Percentiles rank a stretch among this genome's conserved stretches.
These are phyloP conservation scores for Quercus mongolica DNA, from an alignment of 306 rosid species.

Conservation along the genomic window DNA sequence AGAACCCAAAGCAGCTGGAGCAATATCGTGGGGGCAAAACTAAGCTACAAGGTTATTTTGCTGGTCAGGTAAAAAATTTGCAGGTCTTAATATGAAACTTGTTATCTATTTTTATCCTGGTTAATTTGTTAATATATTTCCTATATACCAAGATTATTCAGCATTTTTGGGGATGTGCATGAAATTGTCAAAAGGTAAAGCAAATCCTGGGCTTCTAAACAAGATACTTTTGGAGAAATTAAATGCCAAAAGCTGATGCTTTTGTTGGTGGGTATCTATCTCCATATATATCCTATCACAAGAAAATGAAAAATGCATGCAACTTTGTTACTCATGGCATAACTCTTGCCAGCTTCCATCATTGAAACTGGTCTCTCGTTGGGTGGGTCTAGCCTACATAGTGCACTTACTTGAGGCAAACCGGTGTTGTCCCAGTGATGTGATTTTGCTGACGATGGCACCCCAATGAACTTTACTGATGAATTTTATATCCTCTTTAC, in stretches of 20 bases:
- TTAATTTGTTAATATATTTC: neutral
- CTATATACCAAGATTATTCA: neutral
- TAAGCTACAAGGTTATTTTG: slow-evolving; percentile 74
- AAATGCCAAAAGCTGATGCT: slow-evolving; percentile 56
- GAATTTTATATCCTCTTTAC: neutral
- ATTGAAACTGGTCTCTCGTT: too few relatives aligned
- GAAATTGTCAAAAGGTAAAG: slow-evolving; percentile 90
- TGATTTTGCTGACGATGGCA: neutral
- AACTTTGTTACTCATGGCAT: too few relatives aligned
- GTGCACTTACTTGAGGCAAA: neutral
- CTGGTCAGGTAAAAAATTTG: slow-evolving; percentile 63
- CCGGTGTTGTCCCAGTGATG: neutral
- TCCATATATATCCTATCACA: neutral
- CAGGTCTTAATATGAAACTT: neutral
- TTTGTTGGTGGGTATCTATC: neutral
- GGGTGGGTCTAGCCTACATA: too few relatives aligned
- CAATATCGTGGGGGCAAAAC: slow-evolving; percentile 81
- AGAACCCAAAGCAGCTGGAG: slow-evolving; percentile 84
- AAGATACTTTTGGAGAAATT: slow-evolving; percentile 73
- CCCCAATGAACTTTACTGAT: neutral
- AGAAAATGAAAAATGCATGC: neutral
- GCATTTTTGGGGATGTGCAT: slow-evolving; percentile 27
- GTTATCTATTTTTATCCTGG: neutral
- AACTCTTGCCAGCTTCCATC: too few relatives aligned
- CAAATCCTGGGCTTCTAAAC: slow-evolving; percentile 82